Base-by-base conservation (phyloP, 129 eudicot genomes). In the Chrysanthemum makinoi region DNA sequence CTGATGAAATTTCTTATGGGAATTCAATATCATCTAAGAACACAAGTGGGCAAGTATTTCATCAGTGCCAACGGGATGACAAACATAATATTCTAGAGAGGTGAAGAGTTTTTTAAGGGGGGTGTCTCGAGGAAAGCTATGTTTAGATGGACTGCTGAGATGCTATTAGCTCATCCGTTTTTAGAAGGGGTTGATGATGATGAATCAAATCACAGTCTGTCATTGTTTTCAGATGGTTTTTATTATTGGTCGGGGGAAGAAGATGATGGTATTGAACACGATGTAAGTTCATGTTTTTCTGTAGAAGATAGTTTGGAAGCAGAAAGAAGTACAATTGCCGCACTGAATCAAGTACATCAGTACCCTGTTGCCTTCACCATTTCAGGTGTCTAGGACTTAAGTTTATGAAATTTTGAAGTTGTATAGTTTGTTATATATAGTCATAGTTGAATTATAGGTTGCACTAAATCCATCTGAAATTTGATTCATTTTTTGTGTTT, bases 121-220 rank as follows among this genome's bases (percentile, higher is more conserved):
- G 86, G 96, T 73, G 84, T 89, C 65, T 80, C 79, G 24, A 84
- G 86, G 80, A 89, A 84, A 48, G 17, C 90, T 4, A 82, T 66
- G 77, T 89, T 17, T 18, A 80, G 83, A 75, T 75, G 75, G 80
- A 74, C 83, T 3, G 77, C 83, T 9, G 76, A 74, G 76, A 70
- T 68, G 83, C 63, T 80, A 1, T 75, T 80, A 58, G 72, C 76
- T 74, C 72, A 80, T 48, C 77, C 80, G 0, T 80, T 80, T 14
- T 39, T 89, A 15, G 86, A 84, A 75, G 89, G 91, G 46, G 26
- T 81, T 33, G 83, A 56, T 80, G 88, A 80, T 10, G 79, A 70
- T 28, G 83, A 80, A 11, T 19, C n/a, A n/a, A n/a, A n/a, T n/a
- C n/a, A n/a, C n/a, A 67, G 83, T 68, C 67, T 57, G 46, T 77